Percentiles rank a stretch among this genome's conserved stretches.
phyloP scores from a whole-genome alignment of 306 rosid genomes.

The Cucumis hystrix region DNA sequence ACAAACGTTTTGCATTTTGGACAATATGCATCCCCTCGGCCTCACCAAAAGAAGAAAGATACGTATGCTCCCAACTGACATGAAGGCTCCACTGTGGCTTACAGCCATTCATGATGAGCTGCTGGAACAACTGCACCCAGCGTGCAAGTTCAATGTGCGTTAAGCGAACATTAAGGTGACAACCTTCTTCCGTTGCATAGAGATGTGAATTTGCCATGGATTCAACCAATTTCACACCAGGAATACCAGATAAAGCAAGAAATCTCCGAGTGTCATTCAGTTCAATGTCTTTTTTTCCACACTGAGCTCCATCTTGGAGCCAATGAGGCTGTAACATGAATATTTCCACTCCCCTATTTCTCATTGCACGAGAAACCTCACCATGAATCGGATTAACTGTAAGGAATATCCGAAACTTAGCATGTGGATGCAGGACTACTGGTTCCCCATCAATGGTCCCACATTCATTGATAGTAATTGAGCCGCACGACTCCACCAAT shows the following conservation, averaged over 20 bases:
- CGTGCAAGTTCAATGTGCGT: constrained; percentile 75
- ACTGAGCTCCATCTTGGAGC: constrained; percentile 34
- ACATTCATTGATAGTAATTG: constrained; percentile 76
- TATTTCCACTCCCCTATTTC: constrained; percentile 94
- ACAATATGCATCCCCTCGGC: constrained; percentile 36
- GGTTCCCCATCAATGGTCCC: constrained; percentile 80
- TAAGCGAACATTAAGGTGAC: constrained; percentile 25
- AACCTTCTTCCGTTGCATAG: constrained; percentile 59
- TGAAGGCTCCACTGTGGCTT: constrained; percentile 70
- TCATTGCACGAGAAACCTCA: constrained; percentile 94
- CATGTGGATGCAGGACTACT: constrained; percentile 61
- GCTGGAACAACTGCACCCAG: constrained; percentile 78
- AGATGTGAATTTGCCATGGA: constrained; percentile 67
- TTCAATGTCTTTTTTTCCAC: constrained; percentile 23
- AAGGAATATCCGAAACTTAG: constrained; percentile 81
- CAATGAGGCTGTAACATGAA: constrained; percentile 72
- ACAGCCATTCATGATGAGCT: constrained; percentile 57
- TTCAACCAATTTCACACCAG: constrained; percentile 41
- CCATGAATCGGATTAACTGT: constrained; percentile 76
- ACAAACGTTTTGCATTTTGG: constrained; percentile 29
- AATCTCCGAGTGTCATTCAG: constrained; percentile 52
- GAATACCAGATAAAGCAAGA: constrained; percentile 54
- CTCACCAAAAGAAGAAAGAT: constrained; percentile 64
- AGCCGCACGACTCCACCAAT: constrained; percentile 76
- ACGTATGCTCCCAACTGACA: constrained; percentile 77